Evolutionary conservation across 768 basidiomycete species (phyloP).

Genomic region (Amyloporia xantha): DNA sequence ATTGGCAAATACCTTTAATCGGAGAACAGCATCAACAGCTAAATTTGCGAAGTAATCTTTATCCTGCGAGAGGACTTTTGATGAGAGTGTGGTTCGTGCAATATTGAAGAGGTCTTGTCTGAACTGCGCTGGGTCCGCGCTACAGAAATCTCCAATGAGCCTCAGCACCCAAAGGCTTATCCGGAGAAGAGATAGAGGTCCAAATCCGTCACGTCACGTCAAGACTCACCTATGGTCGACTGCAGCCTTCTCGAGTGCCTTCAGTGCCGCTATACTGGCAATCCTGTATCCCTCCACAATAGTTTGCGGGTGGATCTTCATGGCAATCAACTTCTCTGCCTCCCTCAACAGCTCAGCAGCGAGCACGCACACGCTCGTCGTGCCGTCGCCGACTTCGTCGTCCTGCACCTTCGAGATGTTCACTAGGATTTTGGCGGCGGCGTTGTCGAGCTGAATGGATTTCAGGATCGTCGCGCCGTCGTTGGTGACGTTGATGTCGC

Average conservation of each 20-base stretch:
- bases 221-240: constrained; percentile 71
- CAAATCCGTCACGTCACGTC: background rate
- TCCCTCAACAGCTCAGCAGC: constrained; percentile 89
- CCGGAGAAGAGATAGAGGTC: background rate
- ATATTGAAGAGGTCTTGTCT: constrained; percentile 93
- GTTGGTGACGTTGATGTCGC: constrained; percentile 95
- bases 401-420: constrained; percentile 99
- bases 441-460: constrained; percentile 95
- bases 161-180: constrained; percentile 1
- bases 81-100: constrained; percentile 90
- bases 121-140: constrained; percentile 69
- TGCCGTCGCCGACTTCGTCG: constrained; percentile 97
- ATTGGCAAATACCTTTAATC: constrained; percentile 78
- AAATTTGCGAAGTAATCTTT: constrained; percentile 98
- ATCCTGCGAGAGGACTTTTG: constrained; percentile 94
- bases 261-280: constrained; percentile 78
- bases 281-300: constrained; percentile 96
- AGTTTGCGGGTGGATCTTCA: constrained; percentile 96
- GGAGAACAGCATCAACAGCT: constrained; percentile 92
- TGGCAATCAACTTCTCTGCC: constrained; percentile 88
- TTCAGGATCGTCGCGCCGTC: constrained; percentile 99
- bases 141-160: constrained; percentile 22
- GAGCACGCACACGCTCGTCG: constrained; percentile 86
- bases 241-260: constrained; percentile 77
- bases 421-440: constrained; percentile 97